Conservation (phyloP, 768 basidiomycete species). For the Lanmaoa pseudosensibilis region DNA sequence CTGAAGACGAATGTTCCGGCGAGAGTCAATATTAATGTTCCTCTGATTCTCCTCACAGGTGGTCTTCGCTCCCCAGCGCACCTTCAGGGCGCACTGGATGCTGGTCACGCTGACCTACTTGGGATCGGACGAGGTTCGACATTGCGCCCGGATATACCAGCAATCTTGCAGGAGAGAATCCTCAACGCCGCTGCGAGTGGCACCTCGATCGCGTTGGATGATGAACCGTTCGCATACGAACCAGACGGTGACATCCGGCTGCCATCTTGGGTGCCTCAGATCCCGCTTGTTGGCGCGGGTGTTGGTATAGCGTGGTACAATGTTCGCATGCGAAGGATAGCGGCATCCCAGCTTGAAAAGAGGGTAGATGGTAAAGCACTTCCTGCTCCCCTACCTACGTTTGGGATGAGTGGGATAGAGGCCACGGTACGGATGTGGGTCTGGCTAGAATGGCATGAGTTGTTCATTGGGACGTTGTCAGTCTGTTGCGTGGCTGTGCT, state of each 20-base stretch:
- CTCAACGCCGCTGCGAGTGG: neutral
- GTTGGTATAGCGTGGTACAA: slow-evolving; percentile 66
- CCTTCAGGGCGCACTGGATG: slow-evolving; percentile 51
- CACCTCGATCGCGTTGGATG: slow-evolving; percentile 21
- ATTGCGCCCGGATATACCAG: slow-evolving; percentile 60
- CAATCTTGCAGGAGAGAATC: slow-evolving; percentile 29
- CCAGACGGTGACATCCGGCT: slow-evolving; percentile 32
- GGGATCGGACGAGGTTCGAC: slow-evolving; percentile 74
- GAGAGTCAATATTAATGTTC: slow-evolving; percentile 32
- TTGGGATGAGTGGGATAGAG: slow-evolving; percentile 35
- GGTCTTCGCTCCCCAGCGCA: slow-evolving; percentile 64
- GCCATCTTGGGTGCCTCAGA: slow-evolving; percentile 39
- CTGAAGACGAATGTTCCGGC: slow-evolving; percentile 37
- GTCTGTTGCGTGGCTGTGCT: slow-evolving; percentile 4
- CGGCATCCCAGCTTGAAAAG: slow-evolving; percentile 24
- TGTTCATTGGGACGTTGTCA: neutral
- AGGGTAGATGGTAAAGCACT: neutral
- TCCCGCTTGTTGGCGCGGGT: slow-evolving; percentile 67
- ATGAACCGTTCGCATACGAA: slow-evolving; percentile 39
- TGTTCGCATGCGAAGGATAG: slow-evolving; percentile 54
- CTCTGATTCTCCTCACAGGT: slow-evolving; percentile 78
- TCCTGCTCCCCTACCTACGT: slow-evolving; percentile 18
- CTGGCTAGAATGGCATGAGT: slow-evolving; percentile 34
- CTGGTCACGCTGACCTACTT: slow-evolving; percentile 66
- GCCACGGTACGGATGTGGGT: slow-evolving; percentile 49